A percentile compares a stretch with the other conserved stretches of the same genome.
phyloP scores from a whole-genome alignment of 306 rosid species.

The Leucaena leucocephala region DNA sequence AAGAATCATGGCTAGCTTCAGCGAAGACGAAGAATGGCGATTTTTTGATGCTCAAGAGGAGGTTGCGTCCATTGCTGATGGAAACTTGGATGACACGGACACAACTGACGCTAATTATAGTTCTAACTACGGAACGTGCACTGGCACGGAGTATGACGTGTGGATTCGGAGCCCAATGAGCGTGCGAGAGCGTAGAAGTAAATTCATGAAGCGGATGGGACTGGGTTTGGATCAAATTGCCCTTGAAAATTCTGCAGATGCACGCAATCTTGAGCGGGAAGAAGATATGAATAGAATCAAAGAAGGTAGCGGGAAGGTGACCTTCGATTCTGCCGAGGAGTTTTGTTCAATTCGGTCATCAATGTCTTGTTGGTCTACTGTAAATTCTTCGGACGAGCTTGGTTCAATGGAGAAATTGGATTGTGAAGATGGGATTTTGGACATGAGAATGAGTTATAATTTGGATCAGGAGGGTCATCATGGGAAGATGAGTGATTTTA shows the following conservation, averaged over 20 bases:
- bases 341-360: constrained; percentile 62
- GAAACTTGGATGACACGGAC: constrained; percentile 42
- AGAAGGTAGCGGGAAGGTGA: constrained; percentile 48
- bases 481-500: constrained; percentile 42
- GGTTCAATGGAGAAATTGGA: constrained; percentile 42
- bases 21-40: constrained; percentile 64
- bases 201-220: constrained; percentile 69
- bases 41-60: constrained; percentile 92
- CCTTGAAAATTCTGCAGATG: constrained; percentile 37
- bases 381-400: constrained; percentile 40
- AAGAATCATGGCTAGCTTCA: constrained; percentile 71
- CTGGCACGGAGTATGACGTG: constrained; percentile 53
- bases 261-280: constrained; percentile 37
- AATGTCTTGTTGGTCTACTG: constrained; percentile 46
- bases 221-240: constrained; percentile 42
- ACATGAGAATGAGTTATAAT: constrained; percentile 34
- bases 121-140: constrained; percentile 32
- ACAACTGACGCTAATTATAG: constrained; percentile 37
- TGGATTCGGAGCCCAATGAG: constrained; percentile 78
- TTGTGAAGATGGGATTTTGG: constrained; percentile 40
- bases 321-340: constrained; percentile 49
- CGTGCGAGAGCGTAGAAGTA: constrained; percentile 70
- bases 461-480: constrained; percentile 40
- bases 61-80: constrained; percentile 55
- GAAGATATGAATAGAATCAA: constrained; percentile 46